phyloP scores from a whole-genome alignment of 805 yeast genomes.

The Yarrowia porcina region DNA sequence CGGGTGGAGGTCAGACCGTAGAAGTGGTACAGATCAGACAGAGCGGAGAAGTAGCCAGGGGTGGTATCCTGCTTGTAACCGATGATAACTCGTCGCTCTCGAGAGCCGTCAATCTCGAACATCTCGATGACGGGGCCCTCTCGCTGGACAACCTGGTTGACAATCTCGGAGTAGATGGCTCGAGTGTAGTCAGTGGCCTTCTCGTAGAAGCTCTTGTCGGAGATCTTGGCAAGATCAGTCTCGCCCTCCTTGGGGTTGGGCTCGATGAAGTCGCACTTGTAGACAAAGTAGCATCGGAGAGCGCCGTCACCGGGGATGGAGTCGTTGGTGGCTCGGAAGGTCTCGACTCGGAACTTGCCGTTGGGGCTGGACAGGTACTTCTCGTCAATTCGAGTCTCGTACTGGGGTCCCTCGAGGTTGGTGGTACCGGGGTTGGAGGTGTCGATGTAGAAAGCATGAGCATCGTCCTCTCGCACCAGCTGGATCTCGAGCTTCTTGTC shows the following conservation, averaged over 20 bases:
- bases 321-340: conserved; percentile 54
- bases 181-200: conserved; percentile 81
- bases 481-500: conserved; percentile 60
- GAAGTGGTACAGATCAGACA: conserved; percentile 81
- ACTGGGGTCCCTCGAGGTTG: conserved; percentile 45
- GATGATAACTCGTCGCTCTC: conserved; percentile 82
- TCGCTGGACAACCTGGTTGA: conserved; percentile 62
- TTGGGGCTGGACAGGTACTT: conserved; percentile 53
- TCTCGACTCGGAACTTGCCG: conserved; percentile 62
- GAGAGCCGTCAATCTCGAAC: conserved; percentile 70
- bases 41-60: conserved; percentile 81
- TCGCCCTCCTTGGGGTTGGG: conserved; percentile 39
- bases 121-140: conserved; percentile 93
- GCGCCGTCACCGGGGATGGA: conserved; percentile 42
- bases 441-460: conserved; percentile 90
- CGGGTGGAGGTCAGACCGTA: conserved; percentile 81
- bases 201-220: conserved; percentile 73
- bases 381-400: conserved; percentile 78
- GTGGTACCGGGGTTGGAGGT: conserved; percentile 55
- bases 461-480: conserved; percentile 73
- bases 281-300: conserved; percentile 76
- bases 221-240: conserved; percentile 60
- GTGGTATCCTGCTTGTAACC: conserved; percentile 84
- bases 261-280: conserved; percentile 58
- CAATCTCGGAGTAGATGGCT: conserved; percentile 66